Conservation (phyloP, 768 basidiomycete genomes). For the Hysterangium stoloniferum region DNA sequence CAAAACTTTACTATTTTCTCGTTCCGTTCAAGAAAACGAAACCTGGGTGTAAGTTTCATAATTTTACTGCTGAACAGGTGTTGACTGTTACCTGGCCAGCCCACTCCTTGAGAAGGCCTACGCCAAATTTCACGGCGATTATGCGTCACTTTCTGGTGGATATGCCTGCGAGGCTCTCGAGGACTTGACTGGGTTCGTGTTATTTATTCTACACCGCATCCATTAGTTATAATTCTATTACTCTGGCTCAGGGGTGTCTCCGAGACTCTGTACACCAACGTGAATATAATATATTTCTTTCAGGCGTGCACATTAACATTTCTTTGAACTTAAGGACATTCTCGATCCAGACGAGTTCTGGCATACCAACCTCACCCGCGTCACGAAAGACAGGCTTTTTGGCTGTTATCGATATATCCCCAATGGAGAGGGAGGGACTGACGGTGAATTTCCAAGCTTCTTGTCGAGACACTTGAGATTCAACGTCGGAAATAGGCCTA, state of each 20-base stretch:
- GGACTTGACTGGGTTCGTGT: constrained; percentile 44
- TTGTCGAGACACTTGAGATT: too few relatives aligned
- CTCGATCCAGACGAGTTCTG: constrained; percentile 44
- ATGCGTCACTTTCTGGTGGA: constrained; percentile 35
- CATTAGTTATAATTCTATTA: neutral
- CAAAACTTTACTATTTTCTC: constrained; percentile 41
- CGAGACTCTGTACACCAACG: neutral
- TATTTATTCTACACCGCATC: neutral
- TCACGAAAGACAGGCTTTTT: constrained; percentile 44
- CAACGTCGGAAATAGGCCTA: constrained; percentile 7
- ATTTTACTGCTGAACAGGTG: neutral
- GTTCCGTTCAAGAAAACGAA: constrained; percentile 37
- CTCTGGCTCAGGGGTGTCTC: constrained; percentile 1
- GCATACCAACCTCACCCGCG: constrained; percentile 42
- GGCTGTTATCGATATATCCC: too few relatives aligned
- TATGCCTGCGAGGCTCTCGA: constrained; percentile 43
- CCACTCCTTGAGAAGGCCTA: constrained; percentile 52
- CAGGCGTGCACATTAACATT: neutral
- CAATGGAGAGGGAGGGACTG: too few relatives aligned
- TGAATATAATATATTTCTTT: constrained; percentile 1
- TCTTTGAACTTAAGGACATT: constrained; percentile 35
- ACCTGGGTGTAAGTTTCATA: constrained; percentile 40
- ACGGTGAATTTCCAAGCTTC: too few relatives aligned
- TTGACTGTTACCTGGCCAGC: constrained; percentile 5
- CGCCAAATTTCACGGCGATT: constrained; percentile 49